A percentile compares a stretch with the other conserved stretches of the same genome.
phyloP scores from a whole-genome alignment of 768 basidiomycete species.

The Trametes punicea region DNA sequence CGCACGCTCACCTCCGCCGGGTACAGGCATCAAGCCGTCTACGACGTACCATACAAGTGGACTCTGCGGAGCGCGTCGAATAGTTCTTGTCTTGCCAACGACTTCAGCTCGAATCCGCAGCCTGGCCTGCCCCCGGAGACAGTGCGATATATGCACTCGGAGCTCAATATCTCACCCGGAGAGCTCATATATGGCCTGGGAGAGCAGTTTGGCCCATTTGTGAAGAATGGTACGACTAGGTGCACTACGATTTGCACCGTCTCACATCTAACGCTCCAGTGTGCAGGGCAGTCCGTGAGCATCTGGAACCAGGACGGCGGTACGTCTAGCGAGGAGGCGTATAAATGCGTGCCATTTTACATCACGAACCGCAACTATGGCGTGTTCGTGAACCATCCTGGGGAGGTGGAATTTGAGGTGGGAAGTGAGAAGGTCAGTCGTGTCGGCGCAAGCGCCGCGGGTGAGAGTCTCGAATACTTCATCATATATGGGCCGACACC shows the following conservation, averaged over 20 bases:
- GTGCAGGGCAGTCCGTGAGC: conserved; percentile 50
- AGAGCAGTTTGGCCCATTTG: conserved; percentile 71
- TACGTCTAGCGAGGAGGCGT: conserved; percentile 64
- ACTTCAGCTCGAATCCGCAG: conserved; percentile 55
- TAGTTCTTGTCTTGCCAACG: conserved; percentile 53
- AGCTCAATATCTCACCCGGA: conserved; percentile 63
- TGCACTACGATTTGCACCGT: not conserved
- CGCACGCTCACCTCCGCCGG: conserved; percentile 48
- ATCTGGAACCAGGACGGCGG: conserved; percentile 79
- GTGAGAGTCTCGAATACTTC: conserved; percentile 64
- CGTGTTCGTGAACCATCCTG: conserved; percentile 72
- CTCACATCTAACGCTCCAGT: not conserved
- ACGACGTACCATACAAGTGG: conserved; percentile 56
- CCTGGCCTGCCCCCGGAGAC: conserved; percentile 40
- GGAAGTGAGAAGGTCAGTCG: conserved; percentile 63
- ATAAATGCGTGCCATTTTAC: conserved; percentile 68
- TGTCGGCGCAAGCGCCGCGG: conserved; percentile 62
- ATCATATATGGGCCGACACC: conserved; percentile 68
- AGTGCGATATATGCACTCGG: conserved; percentile 51
- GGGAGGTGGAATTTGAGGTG: conserved; percentile 74
- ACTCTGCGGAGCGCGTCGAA: conserved; percentile 47
- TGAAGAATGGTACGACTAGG: conserved; percentile 62
- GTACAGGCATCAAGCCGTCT: conserved; percentile 52
- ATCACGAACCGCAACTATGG: conserved; percentile 71
- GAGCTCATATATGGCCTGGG: conserved; percentile 74